These are phyloP conservation scores for Trametes gibbosa DNA, from an alignment of 768 basidiomycete genomes.

Conservation along the genomic window DNA sequence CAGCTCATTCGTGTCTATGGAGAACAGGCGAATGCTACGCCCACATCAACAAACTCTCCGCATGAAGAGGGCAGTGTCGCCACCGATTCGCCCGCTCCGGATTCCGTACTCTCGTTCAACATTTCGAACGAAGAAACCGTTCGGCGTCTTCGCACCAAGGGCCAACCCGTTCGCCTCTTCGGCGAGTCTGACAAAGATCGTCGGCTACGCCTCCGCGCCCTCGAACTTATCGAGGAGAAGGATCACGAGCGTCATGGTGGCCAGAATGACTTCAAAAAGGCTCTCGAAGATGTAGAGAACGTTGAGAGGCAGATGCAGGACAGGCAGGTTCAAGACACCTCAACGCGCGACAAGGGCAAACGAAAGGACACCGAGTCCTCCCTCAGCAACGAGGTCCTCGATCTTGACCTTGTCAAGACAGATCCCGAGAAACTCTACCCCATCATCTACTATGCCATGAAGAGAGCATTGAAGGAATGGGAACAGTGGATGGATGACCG, in stretches of 20 bases:
- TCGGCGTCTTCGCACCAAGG: slow-evolving; percentile 83
- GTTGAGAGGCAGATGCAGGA: slow-evolving; percentile 64
- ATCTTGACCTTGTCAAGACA: slow-evolving; percentile 78
- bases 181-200: slow-evolving; percentile 95
- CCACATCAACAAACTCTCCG: slow-evolving; percentile 21
- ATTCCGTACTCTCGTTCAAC: slow-evolving; percentile 58
- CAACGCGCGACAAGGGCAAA: slow-evolving; percentile 52
- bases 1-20: slow-evolving; percentile 1
- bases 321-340: slow-evolving; percentile 37
- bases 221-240: slow-evolving; percentile 94
- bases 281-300: slow-evolving; percentile 82
- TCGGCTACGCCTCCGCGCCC: slow-evolving; percentile 80
- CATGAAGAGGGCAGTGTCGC: slow-evolving; percentile 21
- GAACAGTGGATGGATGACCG: slow-evolving; percentile 92
- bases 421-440: slow-evolving; percentile 97
- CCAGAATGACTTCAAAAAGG: slow-evolving; percentile 94
- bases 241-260: slow-evolving; percentile 76
- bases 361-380: slow-evolving; percentile 46
- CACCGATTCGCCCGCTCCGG: slow-evolving; percentile 40
- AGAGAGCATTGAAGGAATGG: slow-evolving; percentile 94
- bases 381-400: slow-evolving; percentile 58
- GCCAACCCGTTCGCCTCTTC: slow-evolving; percentile 92
- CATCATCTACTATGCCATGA: slow-evolving; percentile 93
- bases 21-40: slow-evolving; percentile 26
- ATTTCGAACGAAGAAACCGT: slow-evolving; percentile 92